Percentiles rank a stretch among this genome's conserved stretches.
These are phyloP conservation scores for Tulasnella sp. DNA, from an alignment of 768 basidiomycete genomes.

Conservation along the genomic window DNA sequence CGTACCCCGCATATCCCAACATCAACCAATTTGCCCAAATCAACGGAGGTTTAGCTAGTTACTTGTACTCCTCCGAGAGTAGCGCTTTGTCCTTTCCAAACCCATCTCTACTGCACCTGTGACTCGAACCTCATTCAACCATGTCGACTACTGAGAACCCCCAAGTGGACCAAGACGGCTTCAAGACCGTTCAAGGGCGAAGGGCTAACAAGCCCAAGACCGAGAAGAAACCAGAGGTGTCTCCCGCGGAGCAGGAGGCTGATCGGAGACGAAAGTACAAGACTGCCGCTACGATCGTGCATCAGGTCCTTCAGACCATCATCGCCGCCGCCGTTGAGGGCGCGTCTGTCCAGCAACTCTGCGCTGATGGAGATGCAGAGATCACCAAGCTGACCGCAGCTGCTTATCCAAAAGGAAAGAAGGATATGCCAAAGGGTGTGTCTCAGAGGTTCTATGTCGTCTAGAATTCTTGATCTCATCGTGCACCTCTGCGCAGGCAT, in stretches of 20 bases:
- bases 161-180: not conserved
- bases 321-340: slow-evolving; percentile 66
- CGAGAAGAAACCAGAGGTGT: slow-evolving; percentile 2
- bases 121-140: not conserved
- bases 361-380: slow-evolving; percentile 86
- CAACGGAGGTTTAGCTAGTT: not conserved
- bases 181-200: not conserved
- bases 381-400: slow-evolving; percentile 73
- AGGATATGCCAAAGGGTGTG: slow-evolving; percentile 68
- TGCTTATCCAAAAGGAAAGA: slow-evolving; percentile 49
- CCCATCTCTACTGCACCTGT: not conserved
- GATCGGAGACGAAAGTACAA: slow-evolving; percentile 23
- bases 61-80: not conserved
- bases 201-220: slow-evolving; percentile 3
- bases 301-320: slow-evolving; percentile 75
- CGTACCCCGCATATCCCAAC: not conserved
- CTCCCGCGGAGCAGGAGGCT: not conserved
- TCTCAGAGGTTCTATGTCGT: slow-evolving; percentile 8
- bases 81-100: not conserved
- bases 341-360: slow-evolving; percentile 77
- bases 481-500: slow-evolving; percentile 44
- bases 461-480: not conserved
- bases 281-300: slow-evolving; percentile 87
- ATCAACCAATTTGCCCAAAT: not conserved
- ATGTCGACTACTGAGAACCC: not conserved